phyloP scores from a whole-genome alignment of 805 yeast genomes.

The Ogataea polymorpha region DNA sequence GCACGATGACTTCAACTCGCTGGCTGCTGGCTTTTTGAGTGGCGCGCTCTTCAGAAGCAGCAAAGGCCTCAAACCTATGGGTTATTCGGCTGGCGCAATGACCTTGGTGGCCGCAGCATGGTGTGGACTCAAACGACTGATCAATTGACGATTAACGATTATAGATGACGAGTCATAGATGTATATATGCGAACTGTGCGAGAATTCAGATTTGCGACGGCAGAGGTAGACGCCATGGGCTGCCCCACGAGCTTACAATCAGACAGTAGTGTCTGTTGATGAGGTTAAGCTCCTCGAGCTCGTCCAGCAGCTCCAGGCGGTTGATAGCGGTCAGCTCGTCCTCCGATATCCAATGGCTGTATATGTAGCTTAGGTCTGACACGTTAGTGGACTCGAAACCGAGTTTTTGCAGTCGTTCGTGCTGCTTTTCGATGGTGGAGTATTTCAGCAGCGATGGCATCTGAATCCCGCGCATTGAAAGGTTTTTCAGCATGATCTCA shows the following conservation, averaged over 20 bases:
- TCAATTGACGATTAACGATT: constrained; percentile 13
- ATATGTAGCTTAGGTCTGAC: constrained; percentile 44
- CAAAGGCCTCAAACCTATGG: constrained; percentile 85
- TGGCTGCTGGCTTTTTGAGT: constrained; percentile 85
- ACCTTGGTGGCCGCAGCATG: constrained; percentile 91
- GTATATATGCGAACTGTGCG: constrained; percentile 12
- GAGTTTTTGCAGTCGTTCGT: constrained; percentile 32
- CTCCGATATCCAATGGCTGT: constrained; percentile 41
- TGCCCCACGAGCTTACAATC: constrained; percentile 29
- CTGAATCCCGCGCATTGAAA: constrained; percentile 57
- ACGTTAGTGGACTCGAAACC: constrained; percentile 32
- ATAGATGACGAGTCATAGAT: constrained; percentile 13
- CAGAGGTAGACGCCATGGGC: constrained; percentile 3
- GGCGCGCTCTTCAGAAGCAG: constrained; percentile 90
- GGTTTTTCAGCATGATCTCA: constrained; percentile 59
- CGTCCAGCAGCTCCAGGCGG: constrained; percentile 66
- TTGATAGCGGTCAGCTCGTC: constrained; percentile 45
- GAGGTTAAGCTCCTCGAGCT: constrained; percentile 65
- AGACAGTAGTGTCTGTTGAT: constrained; percentile 61
- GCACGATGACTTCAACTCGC: constrained; percentile 82
- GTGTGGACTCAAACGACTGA: constrained; percentile 70
- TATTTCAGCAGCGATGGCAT: constrained; percentile 55
- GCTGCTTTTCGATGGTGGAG: constrained; percentile 44
- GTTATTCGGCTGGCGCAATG: constrained; percentile 76
- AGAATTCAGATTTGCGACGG: constrained; percentile 11